Base-by-base conservation (phyloP, 2,329 filamentous ascomycete genomes). In the Myriangium duriaei region DNA sequence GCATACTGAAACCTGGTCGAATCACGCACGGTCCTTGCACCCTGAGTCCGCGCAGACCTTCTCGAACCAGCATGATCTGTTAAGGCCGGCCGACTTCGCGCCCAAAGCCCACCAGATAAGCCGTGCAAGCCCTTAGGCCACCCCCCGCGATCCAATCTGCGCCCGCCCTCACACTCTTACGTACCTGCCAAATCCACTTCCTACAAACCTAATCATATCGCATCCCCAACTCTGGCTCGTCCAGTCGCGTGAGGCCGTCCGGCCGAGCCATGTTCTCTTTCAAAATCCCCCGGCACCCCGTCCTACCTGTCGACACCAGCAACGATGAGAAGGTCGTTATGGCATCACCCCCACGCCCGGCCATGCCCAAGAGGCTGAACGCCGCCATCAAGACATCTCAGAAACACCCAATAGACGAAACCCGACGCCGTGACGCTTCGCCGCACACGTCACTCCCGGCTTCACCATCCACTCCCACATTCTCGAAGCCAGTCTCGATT, bases 401-500 rank as follows among this genome's bases (percentile, higher is more conserved):
- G n/a, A n/a, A n/a, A n/a, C n/a, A n/a, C n/a, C n/a, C n/a, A n/a
- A n/a, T n/a, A n/a, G n/a, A n/a, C n/a, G n/a, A n/a, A n/a, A n/a
- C 33, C 36, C 40, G 35, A 34, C 37, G 30, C 28, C 15, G 24
- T 21, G 34, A 37, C 35, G 35, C 13, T 31, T 16, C 16, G 14
- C 36, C 13, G 11, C 11, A 11, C 10, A 14, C 29, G 16, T 13
- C 36, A 24, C 32, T 40, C 13, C 37, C 18, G 37, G 28, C 38
- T 15, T 12, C 32, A 7, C 44, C 47, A 29, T 45, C 49, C 28
- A 49, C 49, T 43, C 55, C 51, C 29, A 48, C 48, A 24, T 55
- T 56, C 33, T 61, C 61, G 24, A 53, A 61, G 37, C 62, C 62
- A 13, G 60, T 64, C 41, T 51, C 59, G 39, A 64, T 64, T 26